Evolutionary conservation across 1,284 basidiomycete genomes (phyloP).

Genomic region (Violaceomyces palustris): DNA sequence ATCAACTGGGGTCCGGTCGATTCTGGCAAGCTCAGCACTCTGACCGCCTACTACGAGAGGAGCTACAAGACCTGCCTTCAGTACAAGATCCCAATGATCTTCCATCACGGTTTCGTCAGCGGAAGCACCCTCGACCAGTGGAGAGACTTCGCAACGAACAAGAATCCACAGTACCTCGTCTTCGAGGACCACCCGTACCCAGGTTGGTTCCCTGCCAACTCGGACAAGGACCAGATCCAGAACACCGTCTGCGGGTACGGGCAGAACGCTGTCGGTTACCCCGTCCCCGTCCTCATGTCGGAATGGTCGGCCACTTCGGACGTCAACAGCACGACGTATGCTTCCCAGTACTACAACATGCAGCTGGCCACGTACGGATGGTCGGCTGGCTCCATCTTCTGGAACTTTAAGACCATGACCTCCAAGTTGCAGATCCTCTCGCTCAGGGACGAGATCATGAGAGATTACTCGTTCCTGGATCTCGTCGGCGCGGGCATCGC

Average conservation of each 20-base stretch:
- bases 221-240: constrained; percentile 14
- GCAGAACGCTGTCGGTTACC: constrained; percentile 9
- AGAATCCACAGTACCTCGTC: constrained; percentile 42
- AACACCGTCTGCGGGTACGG: constrained; percentile 34
- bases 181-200: constrained; percentile 50
- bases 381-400: constrained; percentile 48
- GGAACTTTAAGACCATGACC: constrained; percentile 41
- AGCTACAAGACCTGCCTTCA: constrained; percentile 18
- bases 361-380: constrained; percentile 45
- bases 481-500: constrained; percentile 19
- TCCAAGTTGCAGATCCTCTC: constrained; percentile 20
- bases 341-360: constrained; percentile 23
- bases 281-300: constrained; percentile 38
- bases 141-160: constrained; percentile 30
- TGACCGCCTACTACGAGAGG: constrained; percentile 31
- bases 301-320: constrained; percentile 41
- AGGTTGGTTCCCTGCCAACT: constrained; percentile 34
- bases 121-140: constrained; percentile 22
- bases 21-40: constrained; percentile 12
- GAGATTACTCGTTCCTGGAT: constrained; percentile 32
- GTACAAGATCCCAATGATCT: constrained; percentile 35
- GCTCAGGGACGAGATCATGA: constrained; percentile 8
- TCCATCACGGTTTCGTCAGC: constrained; percentile 44
- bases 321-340: constrained; percentile 11
- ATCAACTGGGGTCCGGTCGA: constrained; percentile 16